Base-by-base conservation (phyloP, 768 basidiomycete genomes). In the Trametes coccinea region DNA sequence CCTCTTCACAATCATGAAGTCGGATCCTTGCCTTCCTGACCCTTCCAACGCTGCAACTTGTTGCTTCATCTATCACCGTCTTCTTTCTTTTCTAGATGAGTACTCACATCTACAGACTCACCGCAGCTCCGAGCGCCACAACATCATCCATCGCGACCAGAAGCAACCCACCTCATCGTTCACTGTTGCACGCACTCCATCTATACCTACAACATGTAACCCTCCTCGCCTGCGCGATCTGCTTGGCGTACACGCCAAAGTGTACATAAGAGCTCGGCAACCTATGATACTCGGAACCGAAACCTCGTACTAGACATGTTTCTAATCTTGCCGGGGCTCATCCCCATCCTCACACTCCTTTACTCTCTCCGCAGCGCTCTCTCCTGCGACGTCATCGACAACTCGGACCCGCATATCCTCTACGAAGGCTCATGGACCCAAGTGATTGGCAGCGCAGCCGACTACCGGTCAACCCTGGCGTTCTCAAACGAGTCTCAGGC, bases 321-420 rank as follows among this genome's bases (percentile, higher is more conserved):
- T 8, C 39, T 30, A 2, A 2, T 22, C 22, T 22, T 29, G 2
- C 34, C 13, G 5, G 17, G 17, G 55, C 13, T 41, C 34, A 33
- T 27, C 45, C 2, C n/a, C 31, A 22, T 22, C 14, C 11, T 51
- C n/a, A 51, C 56, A 43, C 56, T 58, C 56, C n/a, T 58, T 58
- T 44, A 13, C 10, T 8, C 30, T 16, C 10, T n/a, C 5, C 29
- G 5, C 2, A 9, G 14, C 33, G 5, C 9, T 9, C 3, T 43
- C 40, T 4, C 13, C 0, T 43, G 41, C 9, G 8, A 1, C 11
- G n/a, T 44, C 30, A 37, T 53, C 27, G 53, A 53, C 53, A 48
- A 53, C 16, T 43, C 31, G 10, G 51, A 46, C 44, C 44, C 53
- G 10, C 31, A 31, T 22, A 29, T 60, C 27, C 39, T 40, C 29